Percentiles rank a stretch among this genome's conserved stretches.
These are phyloP conservation scores for Penicillium tannophilum DNA, from an alignment of 495 filamentous ascomycete genomes.

Conservation along the genomic window DNA sequence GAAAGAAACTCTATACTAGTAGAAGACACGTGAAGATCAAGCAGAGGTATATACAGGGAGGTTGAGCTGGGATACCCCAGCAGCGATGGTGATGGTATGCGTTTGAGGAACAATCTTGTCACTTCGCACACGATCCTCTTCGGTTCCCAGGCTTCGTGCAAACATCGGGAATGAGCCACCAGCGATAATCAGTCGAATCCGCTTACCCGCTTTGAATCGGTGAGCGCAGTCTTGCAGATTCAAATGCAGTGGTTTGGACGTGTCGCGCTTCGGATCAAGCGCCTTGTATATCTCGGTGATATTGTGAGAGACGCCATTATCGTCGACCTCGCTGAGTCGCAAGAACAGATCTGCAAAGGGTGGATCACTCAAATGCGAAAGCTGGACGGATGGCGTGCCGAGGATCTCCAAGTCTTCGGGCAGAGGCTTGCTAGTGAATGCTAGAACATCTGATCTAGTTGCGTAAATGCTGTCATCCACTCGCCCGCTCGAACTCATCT, in stretches of 20 bases:
- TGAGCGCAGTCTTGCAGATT: conserved; percentile 24
- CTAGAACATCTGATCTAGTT: conserved; percentile 28
- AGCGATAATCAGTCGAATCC: conserved; percentile 19
- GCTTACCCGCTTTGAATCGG: conserved; percentile 15
- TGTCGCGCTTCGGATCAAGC: conserved; percentile 21
- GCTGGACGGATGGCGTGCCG: conserved; percentile 23
- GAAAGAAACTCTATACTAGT: not conserved
- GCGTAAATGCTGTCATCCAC: conserved; percentile 28
- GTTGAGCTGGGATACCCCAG: conserved; percentile 19
- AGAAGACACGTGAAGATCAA: not conserved
- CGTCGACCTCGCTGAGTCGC: conserved; percentile 33
- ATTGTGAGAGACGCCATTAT: conserved; percentile 27
- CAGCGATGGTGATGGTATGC: conserved; percentile 20
- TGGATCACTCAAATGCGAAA: conserved; percentile 26
- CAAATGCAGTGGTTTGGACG: conserved; percentile 11
- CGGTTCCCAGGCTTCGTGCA: conserved; percentile 24
- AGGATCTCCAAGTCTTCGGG: conserved; percentile 25
- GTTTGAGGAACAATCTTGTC: conserved; percentile 16
- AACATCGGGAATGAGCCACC: conserved; percentile 26
- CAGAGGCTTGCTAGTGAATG: conserved; percentile 31
- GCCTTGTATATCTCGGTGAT: conserved; percentile 26
- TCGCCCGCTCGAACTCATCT: conserved; percentile 18
- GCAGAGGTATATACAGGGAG: conserved; percentile 10
- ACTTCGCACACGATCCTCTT: conserved; percentile 18
- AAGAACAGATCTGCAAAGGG: conserved; percentile 35